A percentile compares a stretch with the other conserved stretches of the same genome.
Conservation (phyloP, 2,329 filamentous ascomycete genomes). For the Stemphylium vesicarium region DNA sequence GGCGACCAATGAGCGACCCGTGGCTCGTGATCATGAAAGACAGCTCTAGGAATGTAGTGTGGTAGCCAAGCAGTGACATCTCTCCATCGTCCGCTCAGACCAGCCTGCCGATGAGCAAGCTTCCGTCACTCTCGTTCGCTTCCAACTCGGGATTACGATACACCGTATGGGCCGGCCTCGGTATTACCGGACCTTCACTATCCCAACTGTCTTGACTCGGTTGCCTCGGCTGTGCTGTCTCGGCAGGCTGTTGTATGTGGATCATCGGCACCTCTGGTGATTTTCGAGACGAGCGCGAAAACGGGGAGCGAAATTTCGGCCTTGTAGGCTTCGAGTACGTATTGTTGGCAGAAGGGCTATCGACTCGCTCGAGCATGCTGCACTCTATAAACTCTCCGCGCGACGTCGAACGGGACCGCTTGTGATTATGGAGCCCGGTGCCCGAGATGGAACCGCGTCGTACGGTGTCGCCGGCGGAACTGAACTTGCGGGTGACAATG, state of each 20-base stretch:
- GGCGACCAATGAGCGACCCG: too few relatives aligned
- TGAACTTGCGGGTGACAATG: constrained; percentile 37
- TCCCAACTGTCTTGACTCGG: constrained; percentile 27
- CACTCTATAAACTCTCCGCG: constrained; percentile 31
- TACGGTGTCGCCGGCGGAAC: constrained; percentile 21
- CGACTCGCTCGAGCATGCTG: constrained; percentile 12
- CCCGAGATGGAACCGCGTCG: constrained; percentile 21
- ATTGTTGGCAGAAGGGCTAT: neutral
- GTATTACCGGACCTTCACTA: constrained; percentile 25
- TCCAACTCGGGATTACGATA: constrained; percentile 17
- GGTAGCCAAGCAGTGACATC: neutral
- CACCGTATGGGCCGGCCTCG: constrained; percentile 23
- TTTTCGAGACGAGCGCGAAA: constrained; percentile 12
- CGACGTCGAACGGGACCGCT: constrained; percentile 20
- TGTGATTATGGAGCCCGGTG: constrained; percentile 4
- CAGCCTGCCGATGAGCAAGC: constrained; percentile 26
- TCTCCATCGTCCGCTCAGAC: constrained; percentile 10
- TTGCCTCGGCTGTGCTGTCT: constrained; percentile 27
- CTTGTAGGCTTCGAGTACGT: constrained; percentile 8
- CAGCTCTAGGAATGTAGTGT: neutral
- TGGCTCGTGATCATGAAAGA: neutral
- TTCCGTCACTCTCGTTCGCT: constrained; percentile 20
- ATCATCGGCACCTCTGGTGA: constrained; percentile 26
- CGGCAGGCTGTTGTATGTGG: constrained; percentile 31
- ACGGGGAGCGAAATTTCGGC: constrained; percentile 21